Evolutionary conservation across 2,329 filamentous ascomycete species (phyloP), one percentile per base, ranked within the genome.

Genomic region (Ilyonectria mors-panacis): DNA sequence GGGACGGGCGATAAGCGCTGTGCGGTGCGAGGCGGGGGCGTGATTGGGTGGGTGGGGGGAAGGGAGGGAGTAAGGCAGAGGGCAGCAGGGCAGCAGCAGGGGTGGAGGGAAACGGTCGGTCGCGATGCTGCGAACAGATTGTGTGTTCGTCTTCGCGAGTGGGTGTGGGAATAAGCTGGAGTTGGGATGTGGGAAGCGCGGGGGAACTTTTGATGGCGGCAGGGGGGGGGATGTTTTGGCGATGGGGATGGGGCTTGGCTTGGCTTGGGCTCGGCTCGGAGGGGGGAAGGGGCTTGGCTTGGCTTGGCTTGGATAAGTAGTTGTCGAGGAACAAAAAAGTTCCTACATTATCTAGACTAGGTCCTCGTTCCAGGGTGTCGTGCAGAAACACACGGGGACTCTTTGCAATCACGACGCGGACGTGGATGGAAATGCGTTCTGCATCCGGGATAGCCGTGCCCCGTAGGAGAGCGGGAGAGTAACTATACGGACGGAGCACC

Each of bases 151-250:
- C 26, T 26, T 26, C 6, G 21, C 7, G 54, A 17, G 60, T 58
- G 60, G 54, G 61, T 47, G 61, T 64, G 61, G 54, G 47, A 64
- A 64, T 64, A 64, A 64, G 54, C 61, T 47, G 19, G 53, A 56
- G 39, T 33, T 44, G 56, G 28, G 23, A 33, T 6, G 23, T 12
- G 47, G 58, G 37, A 15, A 15, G 26, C 37, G 17, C 13, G 26
- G 48, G 23, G 44, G 61, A 39, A 59, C 55, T 58, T 64, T 64
- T 64, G 54, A 62, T 55, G 33, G 28, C 42, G 39, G 50, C 30
- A n/a, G 50, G 28, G 19, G 19, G 23, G 26, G 19, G 42, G 56
- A n/a, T 35, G 28, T 44, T 44, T 30, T 42, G 39, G 39, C 39
- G 39, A 42, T 42, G 39, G 39, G 35, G 13, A 39, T n/a, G 26